Conservation (phyloP, 129 eudicot species). For the Artemisia argyi region DNA sequence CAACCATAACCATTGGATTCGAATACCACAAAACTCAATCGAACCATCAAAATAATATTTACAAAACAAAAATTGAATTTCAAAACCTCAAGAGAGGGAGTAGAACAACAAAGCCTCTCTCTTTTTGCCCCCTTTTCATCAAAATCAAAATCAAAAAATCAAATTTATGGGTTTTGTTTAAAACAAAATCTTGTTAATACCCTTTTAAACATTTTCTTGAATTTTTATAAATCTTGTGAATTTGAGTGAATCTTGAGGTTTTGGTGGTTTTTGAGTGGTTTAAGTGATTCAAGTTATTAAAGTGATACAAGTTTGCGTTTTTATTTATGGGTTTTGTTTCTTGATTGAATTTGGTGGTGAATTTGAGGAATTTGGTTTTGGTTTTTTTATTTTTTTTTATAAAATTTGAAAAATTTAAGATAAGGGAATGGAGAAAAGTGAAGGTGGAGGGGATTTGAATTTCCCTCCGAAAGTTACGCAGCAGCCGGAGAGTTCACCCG, state of each 20-base stretch:
- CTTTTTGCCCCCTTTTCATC: slow-evolving; percentile 30
- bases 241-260: slow-evolving; percentile 20
- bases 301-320: background rate
- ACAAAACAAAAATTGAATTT: slow-evolving; percentile 62
- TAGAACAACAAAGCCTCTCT: slow-evolving; percentile 48
- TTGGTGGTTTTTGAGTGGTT: slow-evolving; percentile 27
- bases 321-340: slow-evolving; percentile 13
- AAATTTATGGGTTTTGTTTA: slow-evolving; percentile 3
- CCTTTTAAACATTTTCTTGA: too few species aligned
- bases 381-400: slow-evolving; percentile 1
- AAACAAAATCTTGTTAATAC: background rate
- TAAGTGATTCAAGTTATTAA: background rate
- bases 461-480: slow-evolving; percentile 52
- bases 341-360: slow-evolving; percentile 13
- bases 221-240: slow-evolving; percentile 21
- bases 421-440: slow-evolving; percentile 58
- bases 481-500: slow-evolving; percentile 16
- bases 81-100: slow-evolving; percentile 93
- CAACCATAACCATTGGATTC: slow-evolving; percentile 40
- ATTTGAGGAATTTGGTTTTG: slow-evolving; percentile 15
- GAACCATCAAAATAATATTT: slow-evolving; percentile 33
- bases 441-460: slow-evolving; percentile 63
- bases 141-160: slow-evolving; percentile 13
- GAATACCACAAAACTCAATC: slow-evolving; percentile 27
- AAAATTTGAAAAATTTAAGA: slow-evolving; percentile 12